Evolutionary conservation across 2,329 filamentous ascomycete species (phyloP).

Genomic region (Teratosphaeria gauchensis): DNA sequence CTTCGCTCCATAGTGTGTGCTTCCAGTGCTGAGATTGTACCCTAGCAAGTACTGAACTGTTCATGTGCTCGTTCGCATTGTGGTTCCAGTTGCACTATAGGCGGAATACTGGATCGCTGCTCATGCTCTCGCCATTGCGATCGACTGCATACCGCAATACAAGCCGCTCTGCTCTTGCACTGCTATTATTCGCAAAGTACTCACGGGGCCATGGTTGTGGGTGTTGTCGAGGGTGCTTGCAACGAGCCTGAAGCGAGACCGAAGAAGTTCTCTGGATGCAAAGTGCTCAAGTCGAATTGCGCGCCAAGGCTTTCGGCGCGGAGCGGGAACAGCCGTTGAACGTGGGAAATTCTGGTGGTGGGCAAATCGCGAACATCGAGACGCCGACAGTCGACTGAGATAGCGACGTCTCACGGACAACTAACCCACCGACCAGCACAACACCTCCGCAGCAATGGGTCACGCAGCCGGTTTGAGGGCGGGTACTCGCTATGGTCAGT

Average conservation of each 20-base stretch:
- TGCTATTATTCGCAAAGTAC: neutral
- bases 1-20: neutral
- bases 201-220: neutral
- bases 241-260: neutral
- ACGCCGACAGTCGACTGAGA: neutral
- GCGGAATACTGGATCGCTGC: neutral
- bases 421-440: neutral
- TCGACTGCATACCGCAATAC: neutral
- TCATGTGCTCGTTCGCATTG: neutral
- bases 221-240: neutral
- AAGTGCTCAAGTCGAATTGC: neutral
- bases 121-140: neutral
- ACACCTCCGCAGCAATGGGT: conserved; percentile 38
- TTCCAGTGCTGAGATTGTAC: neutral
- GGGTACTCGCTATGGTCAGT: conserved; percentile 34
- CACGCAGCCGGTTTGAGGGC: conserved; percentile 40
- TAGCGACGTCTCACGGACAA: neutral
- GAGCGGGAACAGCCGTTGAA: neutral
- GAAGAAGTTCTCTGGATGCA: no score
- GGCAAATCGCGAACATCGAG: neutral
- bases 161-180: neutral
- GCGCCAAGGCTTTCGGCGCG: neutral
- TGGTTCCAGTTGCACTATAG: neutral
- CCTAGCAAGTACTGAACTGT: neutral
- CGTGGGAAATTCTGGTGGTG: neutral